Conservation (phyloP, 2,329 filamentous ascomycete species). For the Fusarium pseudonygamai region DNA sequence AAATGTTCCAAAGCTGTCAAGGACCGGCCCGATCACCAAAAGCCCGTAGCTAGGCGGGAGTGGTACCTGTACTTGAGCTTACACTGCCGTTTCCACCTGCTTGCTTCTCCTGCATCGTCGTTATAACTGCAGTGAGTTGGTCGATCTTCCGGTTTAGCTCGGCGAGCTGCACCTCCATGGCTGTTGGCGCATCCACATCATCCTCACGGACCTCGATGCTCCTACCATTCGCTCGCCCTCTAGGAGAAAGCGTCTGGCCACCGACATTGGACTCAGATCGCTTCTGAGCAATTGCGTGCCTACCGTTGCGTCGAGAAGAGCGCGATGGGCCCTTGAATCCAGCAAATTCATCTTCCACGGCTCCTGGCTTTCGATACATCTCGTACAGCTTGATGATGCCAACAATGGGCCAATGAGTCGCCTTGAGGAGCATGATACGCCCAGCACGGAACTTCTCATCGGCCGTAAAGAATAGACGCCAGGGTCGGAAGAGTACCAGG, state of each 20-base stretch:
- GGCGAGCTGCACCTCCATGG: slow-evolving; percentile 61
- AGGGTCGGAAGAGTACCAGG: slow-evolving; percentile 74
- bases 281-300: slow-evolving; percentile 25
- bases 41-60: slow-evolving; percentile 21
- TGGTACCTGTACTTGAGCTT: slow-evolving; percentile 8
- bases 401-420: slow-evolving; percentile 74
- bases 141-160: slow-evolving; percentile 69
- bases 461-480: slow-evolving; percentile 73
- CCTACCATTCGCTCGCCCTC: slow-evolving; percentile 27
- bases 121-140: slow-evolving; percentile 62
- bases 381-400: slow-evolving; percentile 76
- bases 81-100: slow-evolving; percentile 4
- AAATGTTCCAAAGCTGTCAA: neutral
- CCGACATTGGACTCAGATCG: slow-evolving; percentile 30
- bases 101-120: slow-evolving; percentile 58
- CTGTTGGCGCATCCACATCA: slow-evolving; percentile 51
- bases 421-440: slow-evolving; percentile 70
- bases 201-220: slow-evolving; percentile 44
- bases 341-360: slow-evolving; percentile 55
- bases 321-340: slow-evolving; percentile 59
- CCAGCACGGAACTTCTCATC: slow-evolving; percentile 69
- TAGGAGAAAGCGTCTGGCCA: slow-evolving; percentile 27
- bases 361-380: slow-evolving; percentile 52
- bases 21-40: slow-evolving; percentile 8
- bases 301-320: slow-evolving; percentile 34